Base-by-base conservation (phyloP, 306 rosid species). In the Senna siamea region DNA sequence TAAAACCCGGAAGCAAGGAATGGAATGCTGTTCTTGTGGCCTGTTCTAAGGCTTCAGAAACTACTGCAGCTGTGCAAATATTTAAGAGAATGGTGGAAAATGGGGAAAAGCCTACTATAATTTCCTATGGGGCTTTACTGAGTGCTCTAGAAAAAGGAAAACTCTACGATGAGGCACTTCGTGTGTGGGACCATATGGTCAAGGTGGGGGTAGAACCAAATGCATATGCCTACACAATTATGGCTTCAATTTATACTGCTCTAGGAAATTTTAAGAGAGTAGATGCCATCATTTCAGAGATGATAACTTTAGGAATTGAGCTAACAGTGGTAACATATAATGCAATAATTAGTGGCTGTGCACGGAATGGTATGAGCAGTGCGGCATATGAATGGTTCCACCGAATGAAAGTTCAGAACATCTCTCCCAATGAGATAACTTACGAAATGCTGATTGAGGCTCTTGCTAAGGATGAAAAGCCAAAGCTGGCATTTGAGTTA, bases 311-410 rank as follows among this genome's bases (percentile, higher is more conserved):
- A 47, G 88, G 90, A 15, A 74, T 88, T 4, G 99, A 95, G 75
- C 75, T 96, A 62, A 86, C 97, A 0, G 88, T 87, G 3, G 97
- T 95, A 63, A 95, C 97, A 10, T 95, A 86, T 83, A 95, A 92
- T 60, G 98, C 98, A 9, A 82, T 95, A 37, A 92, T 95, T 37
- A 87, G 92, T 28, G 90, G 90, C 11, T 95, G 88, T 75, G 98
- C 82, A 0, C 83, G 87, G 34, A 87, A 90, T 12, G 87, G 86
- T 12, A 84, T 73, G 84, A 87, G 89, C 77, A 81, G 81, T 72
- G 89, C 80, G 34, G 98, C 99, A 28, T 95, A 88, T 41, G 98
- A 88, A 81, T 95, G 99, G 98, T 95, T 95, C 88, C 89, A 90
- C 73, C 80, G 88, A 32, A 85, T 95, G 96, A 87, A 87, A 80